Evolutionary conservation across 768 basidiomycete genomes (phyloP).

Genomic region (Lactarius hatsudake): DNA sequence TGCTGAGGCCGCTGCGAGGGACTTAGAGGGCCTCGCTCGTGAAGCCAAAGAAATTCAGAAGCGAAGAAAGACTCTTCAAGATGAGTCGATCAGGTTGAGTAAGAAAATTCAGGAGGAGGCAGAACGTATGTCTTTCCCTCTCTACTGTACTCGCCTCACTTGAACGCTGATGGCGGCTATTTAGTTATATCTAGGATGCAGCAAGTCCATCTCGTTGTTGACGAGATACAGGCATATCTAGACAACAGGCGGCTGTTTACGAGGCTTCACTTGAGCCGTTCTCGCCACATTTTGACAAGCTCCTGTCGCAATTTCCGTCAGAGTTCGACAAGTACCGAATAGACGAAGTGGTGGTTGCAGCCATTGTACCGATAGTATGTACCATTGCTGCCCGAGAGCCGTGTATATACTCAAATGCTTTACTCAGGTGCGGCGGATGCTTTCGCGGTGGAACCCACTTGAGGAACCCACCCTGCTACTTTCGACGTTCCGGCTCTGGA

Average conservation of each 20-base stretch:
- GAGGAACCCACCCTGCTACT: conserved; percentile 66
- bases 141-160: neutral
- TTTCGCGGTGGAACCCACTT: conserved; percentile 81
- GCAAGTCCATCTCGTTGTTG: conserved; percentile 70
- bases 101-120: conserved; percentile 76
- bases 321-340: conserved; percentile 80
- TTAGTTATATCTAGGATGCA: conserved; percentile 77
- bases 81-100: conserved; percentile 68
- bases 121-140: conserved; percentile 49
- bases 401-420: neutral
- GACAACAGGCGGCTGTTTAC: conserved; percentile 60
- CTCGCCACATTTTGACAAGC: conserved; percentile 64
- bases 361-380: conserved; percentile 74
- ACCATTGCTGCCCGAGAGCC: neutral
- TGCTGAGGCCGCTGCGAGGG: conserved; percentile 73
- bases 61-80: conserved; percentile 64
- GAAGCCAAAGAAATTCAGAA: conserved; percentile 86
- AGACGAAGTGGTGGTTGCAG: conserved; percentile 92
- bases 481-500: conserved; percentile 68
- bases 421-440: conserved; percentile 61
- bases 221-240: conserved; percentile 64
- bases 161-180: conserved; percentile 14
- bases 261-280: conserved; percentile 75
- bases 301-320: conserved; percentile 62
- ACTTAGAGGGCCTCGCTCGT: conserved; percentile 83